A percentile compares a stretch with the other conserved stretches of the same genome.
Evolutionary conservation across 2,329 filamentous ascomycete genomes (phyloP).

Genomic region (Colletotrichum filicis): DNA sequence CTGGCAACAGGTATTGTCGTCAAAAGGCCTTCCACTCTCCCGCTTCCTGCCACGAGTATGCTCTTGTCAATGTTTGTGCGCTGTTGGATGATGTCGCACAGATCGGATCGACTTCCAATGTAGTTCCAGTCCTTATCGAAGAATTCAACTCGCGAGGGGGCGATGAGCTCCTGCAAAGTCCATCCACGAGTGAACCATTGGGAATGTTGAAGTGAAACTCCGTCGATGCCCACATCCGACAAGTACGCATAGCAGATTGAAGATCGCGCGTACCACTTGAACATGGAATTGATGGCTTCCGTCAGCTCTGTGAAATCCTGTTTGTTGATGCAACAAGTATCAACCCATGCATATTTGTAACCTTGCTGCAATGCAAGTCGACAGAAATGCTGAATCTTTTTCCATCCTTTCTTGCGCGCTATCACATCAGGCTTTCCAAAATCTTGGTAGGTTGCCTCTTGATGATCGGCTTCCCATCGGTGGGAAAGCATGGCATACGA

Average conservation of each 20-base stretch:
- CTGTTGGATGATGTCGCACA: not conserved
- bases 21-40: not conserved
- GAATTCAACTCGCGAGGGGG: not conserved
- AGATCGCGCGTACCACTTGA: slow-evolving; percentile 7
- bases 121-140: not conserved
- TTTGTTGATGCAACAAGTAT: slow-evolving; percentile 28
- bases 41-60: not conserved
- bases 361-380: not conserved
- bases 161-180: slow-evolving; percentile 19
- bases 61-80: not conserved
- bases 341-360: slow-evolving; percentile 9
- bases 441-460: slow-evolving; percentile 64
- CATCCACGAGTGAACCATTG: slow-evolving; percentile 4
- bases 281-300: slow-evolving; percentile 30
- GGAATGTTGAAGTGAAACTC: not conserved
- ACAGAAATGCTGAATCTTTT: not conserved
- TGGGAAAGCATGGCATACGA: slow-evolving; percentile 16
- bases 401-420: slow-evolving; percentile 44
- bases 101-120: not conserved
- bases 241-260: slow-evolving; percentile 23
- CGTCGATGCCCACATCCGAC: slow-evolving; percentile 17
- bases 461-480: slow-evolving; percentile 4
- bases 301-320: slow-evolving; percentile 2
- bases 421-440: slow-evolving; percentile 49
- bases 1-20: not conserved